Conservation (phyloP, 2,329 filamentous ascomycete species). For the Fusarium buxicola region DNA sequence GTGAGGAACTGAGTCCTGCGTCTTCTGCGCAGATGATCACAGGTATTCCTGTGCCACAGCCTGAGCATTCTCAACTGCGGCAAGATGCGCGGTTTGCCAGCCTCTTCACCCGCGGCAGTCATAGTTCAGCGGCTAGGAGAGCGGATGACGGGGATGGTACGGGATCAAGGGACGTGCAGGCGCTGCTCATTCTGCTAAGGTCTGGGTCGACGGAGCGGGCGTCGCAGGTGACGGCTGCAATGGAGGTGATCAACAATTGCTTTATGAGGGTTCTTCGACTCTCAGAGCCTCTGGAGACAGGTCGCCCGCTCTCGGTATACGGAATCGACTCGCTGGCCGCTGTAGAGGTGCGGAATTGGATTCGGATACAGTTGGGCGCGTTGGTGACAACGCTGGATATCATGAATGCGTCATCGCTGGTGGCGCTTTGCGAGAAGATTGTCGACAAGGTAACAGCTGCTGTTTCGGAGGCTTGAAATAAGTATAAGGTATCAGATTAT, state of each 20-base stretch:
- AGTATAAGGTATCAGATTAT: no score
- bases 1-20: no score
- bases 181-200: neutral
- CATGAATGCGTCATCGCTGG: neutral
- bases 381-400: neutral
- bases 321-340: neutral
- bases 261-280: neutral
- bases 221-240: neutral
- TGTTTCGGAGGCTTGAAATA: no score
- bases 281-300: neutral
- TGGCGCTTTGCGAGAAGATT: neutral
- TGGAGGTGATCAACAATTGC: neutral
- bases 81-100: neutral
- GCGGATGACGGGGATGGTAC: neutral
- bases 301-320: neutral
- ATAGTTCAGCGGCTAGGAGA: neutral
- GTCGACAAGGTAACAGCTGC: no score
- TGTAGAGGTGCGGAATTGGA: neutral
- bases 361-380: neutral
- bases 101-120: neutral
- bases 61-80: neutral
- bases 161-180: neutral
- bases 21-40: no score
- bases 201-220: neutral
- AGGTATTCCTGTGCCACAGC: neutral